Evolutionary conservation across 192 early-diverging fungal genomes (phyloP), one percentile per base, ranked within the genome.

Genomic region (Coemansia biformis): DNA sequence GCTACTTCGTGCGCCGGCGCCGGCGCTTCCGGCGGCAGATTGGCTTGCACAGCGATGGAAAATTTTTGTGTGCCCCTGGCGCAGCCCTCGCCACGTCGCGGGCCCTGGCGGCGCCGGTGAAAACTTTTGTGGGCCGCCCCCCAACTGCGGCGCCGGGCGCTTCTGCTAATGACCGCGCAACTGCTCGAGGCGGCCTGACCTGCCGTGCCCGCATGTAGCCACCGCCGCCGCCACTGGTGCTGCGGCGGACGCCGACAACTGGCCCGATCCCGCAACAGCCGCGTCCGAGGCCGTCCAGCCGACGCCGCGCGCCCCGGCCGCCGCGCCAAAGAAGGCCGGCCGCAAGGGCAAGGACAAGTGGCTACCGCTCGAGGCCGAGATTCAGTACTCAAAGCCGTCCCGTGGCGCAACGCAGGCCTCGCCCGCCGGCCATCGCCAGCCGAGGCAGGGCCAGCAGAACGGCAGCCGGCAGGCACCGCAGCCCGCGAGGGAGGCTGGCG

Each of bases 181-280:
- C 41, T 14, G 6, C n/a, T 43, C 9, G 21, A n/a, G n/a, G n/a
- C n/a, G n/a, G n/a, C n/a, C n/a, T n/a, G n/a, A n/a, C n/a, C n/a
- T n/a, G n/a, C n/a, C n/a, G n/a, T n/a, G 21, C 12, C 16, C 19
- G 22, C 14, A 31, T 61, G 50, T 62, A 63, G 68, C 51, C 18
- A 24, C 35, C 19, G 31, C 54, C 10, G 45, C 57, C 22, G 44
- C 60, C 13, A 24, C 35, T 18, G 31, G 51, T 10, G 45, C 57
- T 23, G 44, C 60, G 13, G 24, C 6, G 3, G 76, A 78, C 51
- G 47, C 58, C 13, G 52, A 29, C 23, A 58, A 22, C 56, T 78
- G 76, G 76, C 76, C 76, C 23, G 76, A 67, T 55, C 76, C 76
- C 3, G 76, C 76, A 9, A 62, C 70, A 8, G 72, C 72, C 3